Evolutionary conservation across 139 green algal genomes (phyloP).

Genomic region (Auxenochlorella pyrenoidosa): DNA sequence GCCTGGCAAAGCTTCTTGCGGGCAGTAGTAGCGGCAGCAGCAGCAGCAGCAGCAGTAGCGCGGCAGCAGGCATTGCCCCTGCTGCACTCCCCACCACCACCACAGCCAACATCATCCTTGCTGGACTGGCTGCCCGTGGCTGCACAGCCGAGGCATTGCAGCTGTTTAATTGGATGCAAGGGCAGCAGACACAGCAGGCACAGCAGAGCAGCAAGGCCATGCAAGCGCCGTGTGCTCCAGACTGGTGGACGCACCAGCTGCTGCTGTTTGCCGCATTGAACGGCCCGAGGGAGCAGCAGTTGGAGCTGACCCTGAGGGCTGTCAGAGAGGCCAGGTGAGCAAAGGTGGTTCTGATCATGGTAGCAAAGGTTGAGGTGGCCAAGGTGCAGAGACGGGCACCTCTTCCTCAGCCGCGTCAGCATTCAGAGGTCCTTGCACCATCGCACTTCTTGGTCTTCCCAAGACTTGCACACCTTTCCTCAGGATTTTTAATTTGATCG

Average conservation of each 20-base stretch:
- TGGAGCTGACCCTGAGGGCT: conserved; percentile 22
- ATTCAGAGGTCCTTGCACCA: too few relatives aligned
- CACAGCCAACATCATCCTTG: conserved; percentile 11
- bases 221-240: not conserved
- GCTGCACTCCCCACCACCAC: not conserved
- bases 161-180: conserved; percentile 12
- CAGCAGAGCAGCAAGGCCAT: not conserved
- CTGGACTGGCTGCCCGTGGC: not conserved
- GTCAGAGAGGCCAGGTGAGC: conserved; percentile 8
- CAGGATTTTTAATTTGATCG: not conserved
- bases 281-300: not conserved
- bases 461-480: too few relatives aligned
- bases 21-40: not conserved
- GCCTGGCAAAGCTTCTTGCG: not conserved
- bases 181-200: not conserved
- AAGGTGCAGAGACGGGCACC: too few relatives aligned
- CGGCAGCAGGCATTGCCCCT: not conserved
- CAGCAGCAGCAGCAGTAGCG: not conserved
- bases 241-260: conserved; percentile 17
- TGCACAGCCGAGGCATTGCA: not conserved
- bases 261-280: conserved; percentile 33
- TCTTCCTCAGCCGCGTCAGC: too few relatives aligned
- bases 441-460: too few relatives aligned
- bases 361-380: too few relatives aligned
- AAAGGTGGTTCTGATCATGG: too few relatives aligned